phyloP scores from a whole-genome alignment of 176 grass and related monocot species.

The Eragrostis nindensis region DNA sequence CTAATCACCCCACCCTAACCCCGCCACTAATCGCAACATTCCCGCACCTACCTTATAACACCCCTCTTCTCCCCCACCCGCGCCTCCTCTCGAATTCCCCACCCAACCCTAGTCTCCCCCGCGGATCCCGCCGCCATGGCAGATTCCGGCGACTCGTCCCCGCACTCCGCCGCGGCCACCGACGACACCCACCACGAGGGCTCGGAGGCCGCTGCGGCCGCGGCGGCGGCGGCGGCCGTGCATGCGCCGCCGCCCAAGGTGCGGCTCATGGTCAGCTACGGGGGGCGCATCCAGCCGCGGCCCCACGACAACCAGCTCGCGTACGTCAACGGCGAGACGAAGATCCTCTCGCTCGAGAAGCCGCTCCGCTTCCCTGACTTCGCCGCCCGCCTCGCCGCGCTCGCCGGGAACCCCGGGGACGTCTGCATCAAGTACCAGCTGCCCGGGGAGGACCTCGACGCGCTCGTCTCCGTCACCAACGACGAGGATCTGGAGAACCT shows the following conservation, averaged over 20 bases:
- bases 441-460: slow-evolving; percentile 97
- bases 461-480: slow-evolving; percentile 93
- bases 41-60: slow-evolving; percentile 43
- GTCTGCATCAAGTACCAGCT: slow-evolving; percentile 98
- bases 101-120: slow-evolving; percentile 54
- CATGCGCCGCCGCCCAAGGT: slow-evolving; percentile 28
- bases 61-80: not conserved
- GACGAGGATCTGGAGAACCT: slow-evolving; percentile 95
- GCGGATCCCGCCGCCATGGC: slow-evolving; percentile 58
- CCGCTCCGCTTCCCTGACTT: slow-evolving; percentile 69
- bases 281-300: slow-evolving; percentile 88
- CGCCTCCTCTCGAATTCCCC: not conserved
- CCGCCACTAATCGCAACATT: slow-evolving; percentile 34
- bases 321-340: slow-evolving; percentile 94
- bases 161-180: slow-evolving; percentile 56
- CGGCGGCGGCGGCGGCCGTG: not conserved
- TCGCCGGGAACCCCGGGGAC: slow-evolving; percentile 34
- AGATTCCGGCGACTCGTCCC: slow-evolving; percentile 76
- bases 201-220: slow-evolving; percentile 18
- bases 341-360: slow-evolving; percentile 91
- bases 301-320: slow-evolving; percentile 84
- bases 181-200: slow-evolving; percentile 48
- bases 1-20: not conserved
- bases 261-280: slow-evolving; percentile 95
- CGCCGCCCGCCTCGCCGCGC: slow-evolving; percentile 51